phyloP scores from a whole-genome alignment of 169 alveolate genomes.

The Cryptosporidium parvum region DNA sequence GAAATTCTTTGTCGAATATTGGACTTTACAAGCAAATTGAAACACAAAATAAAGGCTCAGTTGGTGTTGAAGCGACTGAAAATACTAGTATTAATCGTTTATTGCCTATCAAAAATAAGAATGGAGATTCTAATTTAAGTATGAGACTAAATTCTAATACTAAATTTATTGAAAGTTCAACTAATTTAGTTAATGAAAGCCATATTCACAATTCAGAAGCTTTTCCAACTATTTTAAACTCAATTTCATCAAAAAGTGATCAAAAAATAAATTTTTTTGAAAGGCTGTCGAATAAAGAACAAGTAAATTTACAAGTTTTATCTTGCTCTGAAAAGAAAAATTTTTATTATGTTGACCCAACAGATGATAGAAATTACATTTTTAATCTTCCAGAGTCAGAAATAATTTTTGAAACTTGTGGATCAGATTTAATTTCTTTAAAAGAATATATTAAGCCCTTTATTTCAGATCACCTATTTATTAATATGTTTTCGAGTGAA shows the following conservation, averaged over 20 bases:
- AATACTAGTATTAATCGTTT: neutral
- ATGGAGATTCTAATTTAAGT: neutral
- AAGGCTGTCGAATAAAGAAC: constrained; percentile 18
- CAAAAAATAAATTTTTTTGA: constrained; percentile 38
- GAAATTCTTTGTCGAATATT: neutral
- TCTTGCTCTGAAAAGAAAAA: neutral
- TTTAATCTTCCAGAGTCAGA: constrained; percentile 17
- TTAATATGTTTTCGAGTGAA: constrained; percentile 22
- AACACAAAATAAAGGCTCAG: constrained; percentile 6
- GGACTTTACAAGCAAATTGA: neutral
- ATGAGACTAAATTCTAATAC: neutral
- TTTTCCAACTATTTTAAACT: constrained; percentile 37
- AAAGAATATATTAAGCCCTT: constrained; percentile 20
- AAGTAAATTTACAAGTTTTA: neutral
- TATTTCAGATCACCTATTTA: constrained; percentile 16
- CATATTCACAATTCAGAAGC: constrained; percentile 1
- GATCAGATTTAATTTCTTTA: neutral
- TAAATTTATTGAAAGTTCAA: neutral
- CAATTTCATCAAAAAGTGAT: constrained; percentile 24
- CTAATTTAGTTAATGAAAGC: neutral
- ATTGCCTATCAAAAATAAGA: neutral
- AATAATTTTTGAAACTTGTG: neutral
- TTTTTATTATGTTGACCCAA: constrained; percentile 6
- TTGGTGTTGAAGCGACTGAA: neutral
- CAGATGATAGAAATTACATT: constrained; percentile 1